Percentiles rank a stretch among this genome's conserved stretches.
phyloP scores from a whole-genome alignment of 2,329 filamentous ascomycete genomes.

The Diaporthe helianthi region DNA sequence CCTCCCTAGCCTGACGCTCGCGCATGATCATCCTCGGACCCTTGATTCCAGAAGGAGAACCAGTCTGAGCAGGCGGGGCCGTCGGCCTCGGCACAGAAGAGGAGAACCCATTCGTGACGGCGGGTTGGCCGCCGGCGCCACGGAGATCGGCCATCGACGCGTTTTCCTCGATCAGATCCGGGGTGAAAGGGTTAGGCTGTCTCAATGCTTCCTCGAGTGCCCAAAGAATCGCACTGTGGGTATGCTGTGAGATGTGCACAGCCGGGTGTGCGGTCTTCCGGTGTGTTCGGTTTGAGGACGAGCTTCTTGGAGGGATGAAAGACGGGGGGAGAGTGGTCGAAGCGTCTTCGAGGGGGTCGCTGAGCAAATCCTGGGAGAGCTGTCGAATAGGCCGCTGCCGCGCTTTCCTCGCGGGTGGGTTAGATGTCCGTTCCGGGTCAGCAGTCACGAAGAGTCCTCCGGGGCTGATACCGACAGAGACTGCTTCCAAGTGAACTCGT shows the following conservation, averaged over 20 bases:
- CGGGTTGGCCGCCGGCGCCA: constrained; percentile 61
- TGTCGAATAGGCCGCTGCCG: constrained; percentile 43
- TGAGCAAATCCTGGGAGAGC: constrained; percentile 56
- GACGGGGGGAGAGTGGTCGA: constrained; percentile 44
- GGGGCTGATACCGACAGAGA: constrained; percentile 56
- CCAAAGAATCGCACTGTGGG: constrained; percentile 89
- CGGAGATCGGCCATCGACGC: constrained; percentile 88
- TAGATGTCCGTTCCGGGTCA: constrained; percentile 35
- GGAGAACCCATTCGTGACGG: constrained; percentile 63
- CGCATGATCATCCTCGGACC: constrained; percentile 93
- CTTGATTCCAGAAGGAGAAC: constrained; percentile 72
- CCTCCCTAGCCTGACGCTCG: constrained; percentile 78
- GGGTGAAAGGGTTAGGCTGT: constrained; percentile 81
- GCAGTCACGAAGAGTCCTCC: constrained; percentile 47
- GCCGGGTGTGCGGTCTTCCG: constrained; percentile 53
- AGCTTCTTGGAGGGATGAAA: constrained; percentile 40
- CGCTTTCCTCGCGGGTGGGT: constrained; percentile 23
- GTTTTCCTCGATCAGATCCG: constrained; percentile 85
- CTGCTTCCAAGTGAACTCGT: constrained; percentile 54
- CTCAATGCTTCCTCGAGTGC: constrained; percentile 90
- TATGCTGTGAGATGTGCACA: constrained; percentile 78
- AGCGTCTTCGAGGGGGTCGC: constrained; percentile 51
- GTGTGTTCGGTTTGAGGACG: constrained; percentile 42
- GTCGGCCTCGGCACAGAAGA: constrained; percentile 53
- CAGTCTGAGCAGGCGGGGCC: constrained; percentile 57